Evolutionary conservation across 2,329 filamentous ascomycete species (phyloP).

Genomic region (Epichloe uncinata): DNA sequence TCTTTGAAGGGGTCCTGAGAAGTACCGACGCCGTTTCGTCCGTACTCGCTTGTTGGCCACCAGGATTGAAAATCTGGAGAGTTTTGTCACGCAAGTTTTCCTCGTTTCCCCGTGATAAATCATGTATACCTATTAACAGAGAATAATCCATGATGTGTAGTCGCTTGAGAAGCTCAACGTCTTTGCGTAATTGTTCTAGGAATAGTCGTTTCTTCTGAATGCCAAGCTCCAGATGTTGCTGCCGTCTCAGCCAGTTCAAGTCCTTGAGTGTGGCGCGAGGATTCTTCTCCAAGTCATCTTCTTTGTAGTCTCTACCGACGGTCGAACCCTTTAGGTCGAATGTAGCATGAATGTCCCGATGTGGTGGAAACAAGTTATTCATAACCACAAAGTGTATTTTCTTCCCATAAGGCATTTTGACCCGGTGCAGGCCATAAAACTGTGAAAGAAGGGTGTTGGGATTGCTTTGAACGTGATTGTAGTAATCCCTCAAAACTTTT

Average conservation of each 20-base stretch:
- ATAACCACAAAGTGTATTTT: constrained; percentile 99
- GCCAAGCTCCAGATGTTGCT: constrained; percentile 77
- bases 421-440: constrained; percentile 92
- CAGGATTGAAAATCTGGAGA: constrained; percentile 84
- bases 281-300: constrained; percentile 78
- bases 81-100: constrained; percentile 87
- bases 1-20: constrained; percentile 79
- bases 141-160: constrained; percentile 99
- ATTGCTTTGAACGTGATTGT: constrained; percentile 81
- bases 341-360: constrained; percentile 92
- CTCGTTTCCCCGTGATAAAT: constrained; percentile 74
- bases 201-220: constrained; percentile 80
- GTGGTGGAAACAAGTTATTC: constrained; percentile 98
- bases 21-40: constrained; percentile 54
- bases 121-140: constrained; percentile 85
- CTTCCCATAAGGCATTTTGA: constrained; percentile 95
- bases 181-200: constrained; percentile 73
- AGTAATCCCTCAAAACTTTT: constrained; percentile 82
- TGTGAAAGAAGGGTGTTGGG: constrained; percentile 95
- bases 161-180: constrained; percentile 75
- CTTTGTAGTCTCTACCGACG: constrained; percentile 78
- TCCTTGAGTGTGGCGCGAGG: constrained; percentile 91
- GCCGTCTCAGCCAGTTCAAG: constrained; percentile 83
- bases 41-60: constrained; percentile 46
- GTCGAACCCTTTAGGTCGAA: constrained; percentile 97